Evolutionary conservation across 2,329 filamentous ascomycete genomes (phyloP).

Genomic region (Hypoxylon sp.): DNA sequence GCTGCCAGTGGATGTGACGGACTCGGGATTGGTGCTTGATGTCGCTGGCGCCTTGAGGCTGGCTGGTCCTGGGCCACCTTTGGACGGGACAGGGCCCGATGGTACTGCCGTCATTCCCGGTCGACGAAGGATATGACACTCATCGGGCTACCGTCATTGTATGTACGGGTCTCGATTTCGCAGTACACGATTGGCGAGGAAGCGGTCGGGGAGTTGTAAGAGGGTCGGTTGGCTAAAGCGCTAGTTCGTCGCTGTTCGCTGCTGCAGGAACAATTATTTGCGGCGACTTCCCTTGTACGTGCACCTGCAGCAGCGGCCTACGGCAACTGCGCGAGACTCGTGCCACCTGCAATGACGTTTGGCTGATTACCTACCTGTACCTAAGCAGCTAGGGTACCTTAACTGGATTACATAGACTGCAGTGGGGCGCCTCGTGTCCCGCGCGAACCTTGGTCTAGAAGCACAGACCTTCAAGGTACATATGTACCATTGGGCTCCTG

Average conservation of each 20-base stretch:
- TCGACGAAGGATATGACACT: conserved; percentile 22
- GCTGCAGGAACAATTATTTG: conserved; percentile 34
- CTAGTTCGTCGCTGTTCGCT: conserved; percentile 23
- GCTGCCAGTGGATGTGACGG: conserved; percentile 34
- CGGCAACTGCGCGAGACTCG: conserved; percentile 26
- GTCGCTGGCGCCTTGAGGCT: conserved; percentile 46
- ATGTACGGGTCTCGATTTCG: conserved; percentile 16
- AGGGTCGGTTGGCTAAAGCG: conserved; percentile 26
- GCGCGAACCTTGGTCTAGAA: conserved; percentile 2
- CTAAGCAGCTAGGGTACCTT: too few species aligned
- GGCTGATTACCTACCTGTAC: not conserved
- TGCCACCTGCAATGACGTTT: conserved; percentile 42
- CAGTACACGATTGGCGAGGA: conserved; percentile 2
- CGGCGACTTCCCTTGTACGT: conserved; percentile 24
- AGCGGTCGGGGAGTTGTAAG: conserved; percentile 18
- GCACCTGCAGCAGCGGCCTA: conserved; percentile 31
- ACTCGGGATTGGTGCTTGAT: conserved; percentile 48
- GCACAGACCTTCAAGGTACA: conserved; percentile 26
- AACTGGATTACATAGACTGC: conserved; percentile 7
- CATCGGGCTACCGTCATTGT: conserved; percentile 23
- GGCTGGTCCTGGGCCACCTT: conserved; percentile 37
- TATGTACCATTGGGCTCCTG: conserved; percentile 18
- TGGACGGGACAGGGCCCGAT: conserved; percentile 41
- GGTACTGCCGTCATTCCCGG: conserved; percentile 48
- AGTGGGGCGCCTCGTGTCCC: conserved; percentile 26